These are phyloP conservation scores for Begonia masoniana DNA, from an alignment of 306 rosid genomes.

Conservation along the genomic window DNA sequence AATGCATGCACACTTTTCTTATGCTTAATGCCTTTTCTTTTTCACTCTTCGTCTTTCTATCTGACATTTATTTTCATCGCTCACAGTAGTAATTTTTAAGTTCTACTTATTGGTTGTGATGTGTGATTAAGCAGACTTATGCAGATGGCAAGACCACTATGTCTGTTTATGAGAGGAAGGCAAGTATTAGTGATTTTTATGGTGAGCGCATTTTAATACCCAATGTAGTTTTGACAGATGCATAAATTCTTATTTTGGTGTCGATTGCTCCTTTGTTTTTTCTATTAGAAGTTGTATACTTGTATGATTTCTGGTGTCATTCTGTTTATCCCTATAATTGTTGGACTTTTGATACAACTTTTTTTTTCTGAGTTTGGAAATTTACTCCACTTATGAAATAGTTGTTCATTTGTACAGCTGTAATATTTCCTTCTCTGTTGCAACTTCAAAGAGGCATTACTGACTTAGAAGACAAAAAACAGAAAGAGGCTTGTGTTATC, in stretches of 20 bases:
- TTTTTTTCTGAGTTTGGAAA: too few species aligned
- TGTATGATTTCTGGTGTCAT: neutral
- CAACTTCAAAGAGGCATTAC: conserved; percentile 86
- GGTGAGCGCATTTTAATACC: conserved; percentile 28
- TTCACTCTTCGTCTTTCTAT: neutral
- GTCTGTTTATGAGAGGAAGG: conserved; percentile 70
- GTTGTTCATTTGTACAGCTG: conserved; percentile 27
- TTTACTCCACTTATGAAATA: neutral
- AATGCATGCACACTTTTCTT: neutral
- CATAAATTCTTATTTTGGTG: neutral
- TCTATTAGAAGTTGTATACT: neutral
- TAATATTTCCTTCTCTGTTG: conserved; percentile 75
- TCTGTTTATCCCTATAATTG: neutral
- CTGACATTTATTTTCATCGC: neutral
- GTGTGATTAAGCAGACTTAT: conserved; percentile 24
- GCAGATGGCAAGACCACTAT: conserved; percentile 62
- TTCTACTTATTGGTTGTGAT: conserved; percentile 1
- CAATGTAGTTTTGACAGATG: neutral
- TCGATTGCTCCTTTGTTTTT: neutral
- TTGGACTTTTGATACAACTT: neutral
- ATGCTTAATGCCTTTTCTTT: neutral
- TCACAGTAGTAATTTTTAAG: neutral
- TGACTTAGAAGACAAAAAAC: conserved; percentile 83
- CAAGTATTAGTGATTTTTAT: conserved; percentile 61
- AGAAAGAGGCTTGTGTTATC: conserved; percentile 35